phyloP scores from a whole-genome alignment of 371 early-diverging fungal species.

The Mortierella sp. region DNA sequence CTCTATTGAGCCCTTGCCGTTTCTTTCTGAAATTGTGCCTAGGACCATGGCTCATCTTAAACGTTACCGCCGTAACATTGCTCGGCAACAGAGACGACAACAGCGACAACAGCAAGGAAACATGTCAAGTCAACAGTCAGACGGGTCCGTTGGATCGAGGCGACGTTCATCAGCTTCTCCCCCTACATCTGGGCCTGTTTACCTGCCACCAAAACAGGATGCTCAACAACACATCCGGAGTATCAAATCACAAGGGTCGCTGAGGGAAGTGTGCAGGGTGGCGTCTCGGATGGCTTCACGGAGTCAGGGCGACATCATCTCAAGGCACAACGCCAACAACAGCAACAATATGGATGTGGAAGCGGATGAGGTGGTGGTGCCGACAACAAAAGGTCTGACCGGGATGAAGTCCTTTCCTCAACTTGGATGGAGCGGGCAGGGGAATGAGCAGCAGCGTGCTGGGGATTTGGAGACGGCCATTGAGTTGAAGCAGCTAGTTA shows the following conservation, averaged over 20 bases:
- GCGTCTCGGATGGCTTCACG: conserved; percentile 39
- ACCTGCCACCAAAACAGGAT: not conserved
- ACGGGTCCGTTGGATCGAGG: not conserved
- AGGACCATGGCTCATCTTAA: conserved; percentile 30
- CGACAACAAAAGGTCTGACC: not conserved
- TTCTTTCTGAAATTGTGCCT: conserved; percentile 48
- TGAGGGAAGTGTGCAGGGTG: conserved; percentile 33
- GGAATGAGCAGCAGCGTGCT: not conserved
- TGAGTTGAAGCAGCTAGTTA: conserved; percentile 22
- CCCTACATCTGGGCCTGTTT: not conserved
- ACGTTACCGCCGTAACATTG: conserved; percentile 38
- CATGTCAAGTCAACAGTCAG: not conserved
- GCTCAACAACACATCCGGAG: conserved; percentile 14
- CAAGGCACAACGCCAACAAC: too few species aligned
- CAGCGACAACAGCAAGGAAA: conserved; percentile 13
- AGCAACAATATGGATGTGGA: not conserved
- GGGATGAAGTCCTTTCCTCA: not conserved
- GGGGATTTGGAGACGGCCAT: conserved; percentile 24
- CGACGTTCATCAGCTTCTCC: not conserved
- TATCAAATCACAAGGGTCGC: conserved; percentile 34
- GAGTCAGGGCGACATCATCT: conserved; percentile 14
- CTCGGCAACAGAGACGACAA: conserved; percentile 12
- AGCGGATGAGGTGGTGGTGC: not conserved
- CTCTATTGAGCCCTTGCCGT: conserved; percentile 49
- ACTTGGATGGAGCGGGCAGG: not conserved